Base-by-base conservation (phyloP, 176 grass and related monocot genomes). In the Zea luxurians region DNA sequence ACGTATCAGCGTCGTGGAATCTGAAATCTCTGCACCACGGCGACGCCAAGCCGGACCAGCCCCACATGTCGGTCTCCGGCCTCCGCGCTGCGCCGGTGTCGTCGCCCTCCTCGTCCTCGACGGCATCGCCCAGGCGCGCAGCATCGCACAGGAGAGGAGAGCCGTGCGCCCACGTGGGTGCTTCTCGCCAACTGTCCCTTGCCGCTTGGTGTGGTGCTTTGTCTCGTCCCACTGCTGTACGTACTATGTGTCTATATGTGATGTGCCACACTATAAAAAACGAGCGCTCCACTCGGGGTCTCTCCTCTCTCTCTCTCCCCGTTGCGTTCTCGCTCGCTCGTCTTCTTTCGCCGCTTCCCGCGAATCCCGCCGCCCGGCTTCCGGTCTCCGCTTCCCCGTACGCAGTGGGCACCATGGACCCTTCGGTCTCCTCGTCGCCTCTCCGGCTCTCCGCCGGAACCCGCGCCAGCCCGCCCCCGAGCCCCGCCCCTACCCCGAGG, bases 371-470 rank as follows among this genome's bases (percentile, higher is more conserved):
- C 76, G 13, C 4, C 66, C 74, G 12, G n/a, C 75, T 73, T 6
- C 70, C n/a, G 0, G 53, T 47, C 16, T 38, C 64, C 58, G 54
- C 55, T 52, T 57, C 58, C 62, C 36, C 15, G 27, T 40, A 2
- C 38, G 3, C 38, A 4, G 45, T 6, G 27, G 27, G 27, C 17
- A 2, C 76, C 65, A 89, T 89, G 87, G 77, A 84, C 57, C 61
- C 36, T 69, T 70, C 74, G 6, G n/a, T 70, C 52, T 66, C 79
- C 43, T 17, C 58, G 8, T 27, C 50, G 0, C 17, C 66, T 4
- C 82, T 77, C 40, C 13, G 48, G 4, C 6, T 58, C 54, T 16
- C 77, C 21, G 3, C 77, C 21, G 3, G 40, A 8, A 73, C 2
- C 2, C 5, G 42, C 1, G 0, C n/a, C n/a, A n/a, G n/a, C n/a